Evolutionary conservation across 495 filamentous ascomycete genomes (phyloP).

Genomic region (Sabuloglossum arenarium): DNA sequence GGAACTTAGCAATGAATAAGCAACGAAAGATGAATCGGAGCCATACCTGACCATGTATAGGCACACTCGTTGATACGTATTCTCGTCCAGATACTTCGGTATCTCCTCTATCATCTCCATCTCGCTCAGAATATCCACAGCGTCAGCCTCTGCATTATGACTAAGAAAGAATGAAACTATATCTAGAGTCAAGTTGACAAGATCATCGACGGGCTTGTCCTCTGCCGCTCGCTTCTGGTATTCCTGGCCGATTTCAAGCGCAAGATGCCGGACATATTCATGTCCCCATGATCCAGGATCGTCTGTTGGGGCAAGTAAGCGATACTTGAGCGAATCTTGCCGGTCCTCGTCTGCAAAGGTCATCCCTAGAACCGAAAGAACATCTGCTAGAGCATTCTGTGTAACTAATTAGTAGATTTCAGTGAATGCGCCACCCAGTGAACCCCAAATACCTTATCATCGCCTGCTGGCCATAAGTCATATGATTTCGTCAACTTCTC

Average conservation of each 20-base stretch:
- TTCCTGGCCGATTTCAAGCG: conserved; percentile 87
- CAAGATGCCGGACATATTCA: conserved; percentile 92
- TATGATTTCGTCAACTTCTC: conserved; percentile 66
- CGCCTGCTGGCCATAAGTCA: conserved; percentile 65
- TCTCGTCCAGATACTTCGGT: conserved; percentile 73
- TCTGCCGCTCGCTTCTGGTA: conserved; percentile 59
- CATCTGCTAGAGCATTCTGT: conserved; percentile 72
- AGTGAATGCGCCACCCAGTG: background rate
- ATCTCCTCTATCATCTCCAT: conserved; percentile 90
- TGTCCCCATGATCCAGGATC: conserved; percentile 97
- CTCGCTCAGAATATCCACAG: conserved; percentile 90
- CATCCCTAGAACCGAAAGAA: conserved; percentile 95
- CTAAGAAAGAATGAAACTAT: conserved; percentile 90
- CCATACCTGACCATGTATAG: conserved; percentile 70
- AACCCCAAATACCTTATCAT: conserved; percentile 44
- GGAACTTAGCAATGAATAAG: background rate
- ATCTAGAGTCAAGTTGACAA: conserved; percentile 59
- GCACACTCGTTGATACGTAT: conserved; percentile 83
- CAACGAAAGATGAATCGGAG: background rate
- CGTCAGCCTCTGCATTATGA: conserved; percentile 95
- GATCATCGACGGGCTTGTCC: conserved; percentile 43
- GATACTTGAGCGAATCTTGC: conserved; percentile 87
- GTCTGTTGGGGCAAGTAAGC: conserved; percentile 68
- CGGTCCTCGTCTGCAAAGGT: conserved; percentile 94
- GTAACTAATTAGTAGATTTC: conserved; percentile 6